Base-by-base conservation (phyloP, 2,329 filamentous ascomycete species). In the Colletotrichum filicis region DNA sequence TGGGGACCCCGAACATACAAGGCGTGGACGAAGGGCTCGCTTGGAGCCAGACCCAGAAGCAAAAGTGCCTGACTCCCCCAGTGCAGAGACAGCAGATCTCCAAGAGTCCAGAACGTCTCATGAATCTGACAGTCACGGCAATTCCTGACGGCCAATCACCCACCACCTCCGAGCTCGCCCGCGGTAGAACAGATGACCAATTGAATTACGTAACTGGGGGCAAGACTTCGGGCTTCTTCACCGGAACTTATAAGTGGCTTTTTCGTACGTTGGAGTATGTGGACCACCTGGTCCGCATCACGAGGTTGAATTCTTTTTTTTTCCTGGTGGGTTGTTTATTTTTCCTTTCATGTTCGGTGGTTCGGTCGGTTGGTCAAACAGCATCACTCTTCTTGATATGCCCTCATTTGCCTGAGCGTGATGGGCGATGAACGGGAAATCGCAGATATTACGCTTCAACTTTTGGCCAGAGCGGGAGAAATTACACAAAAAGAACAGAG, bases 131-230 rank as follows among this genome's bases (percentile, higher is more conserved):
- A 35, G 60, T 53, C 59, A 46, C 66, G 60, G 66, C 56, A 66
- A 35, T 52, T 65, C 42, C 19, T 28, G 2, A 22, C 37, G 37
- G 70, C 70, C 66, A 73, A 73, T 70, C 66, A 61, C 3, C 49
- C 66, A 61, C 3, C 49, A 46, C 11, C 12, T 12, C 55, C 22
- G 28, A 24, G 61, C 8, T 56, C 28, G 32, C 55, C 46, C 59
- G 66, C 66, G 46, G 56, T 42, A 37, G 52, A 12, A 35, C 32
- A 35, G 46, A 61, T 73, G 66, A 73, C 66, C 70, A 73, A 70
- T 70, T 42, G 55, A 70, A 73, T 73, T 73, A 70, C 70, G 70
- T 73, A 73, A 73, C 26, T 69, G 26, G 32, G 22, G 60, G 32
- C 28, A 22, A 58, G 28, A 46, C 46, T 22, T 22, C 49, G 8